Percentiles rank a stretch among this genome's conserved stretches.
phyloP scores from a whole-genome alignment of 257 asterid species.

The Avicennia marina region DNA sequence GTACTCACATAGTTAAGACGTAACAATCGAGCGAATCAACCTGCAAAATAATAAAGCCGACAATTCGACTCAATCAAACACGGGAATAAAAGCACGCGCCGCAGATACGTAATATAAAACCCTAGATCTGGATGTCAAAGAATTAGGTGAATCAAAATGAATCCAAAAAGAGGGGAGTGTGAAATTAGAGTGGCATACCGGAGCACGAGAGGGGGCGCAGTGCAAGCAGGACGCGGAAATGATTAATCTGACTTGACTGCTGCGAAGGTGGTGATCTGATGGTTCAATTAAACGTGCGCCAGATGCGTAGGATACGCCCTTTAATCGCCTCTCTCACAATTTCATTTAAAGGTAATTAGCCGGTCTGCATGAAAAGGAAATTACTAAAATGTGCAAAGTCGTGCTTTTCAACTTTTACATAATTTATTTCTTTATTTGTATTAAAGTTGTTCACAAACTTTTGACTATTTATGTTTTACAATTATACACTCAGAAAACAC shows the following conservation, averaged over 20 bases:
- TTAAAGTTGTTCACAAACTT: too few species aligned
- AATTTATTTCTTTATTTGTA: too few species aligned
- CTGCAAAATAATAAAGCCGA: slow-evolving; percentile 15
- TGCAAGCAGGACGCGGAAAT: not conserved
- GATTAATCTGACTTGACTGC: too few species aligned
- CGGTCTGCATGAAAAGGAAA: too few species aligned
- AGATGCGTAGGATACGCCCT: slow-evolving; percentile 9
- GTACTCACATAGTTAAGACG: slow-evolving; percentile 24
- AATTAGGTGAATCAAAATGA: not conserved
- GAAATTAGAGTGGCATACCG: slow-evolving; percentile 11
- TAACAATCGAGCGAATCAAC: slow-evolving; percentile 19
- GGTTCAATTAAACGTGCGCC: slow-evolving; percentile 8
- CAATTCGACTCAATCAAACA: slow-evolving; percentile 11
- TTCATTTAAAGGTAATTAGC: too few species aligned
- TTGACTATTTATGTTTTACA: too few species aligned
- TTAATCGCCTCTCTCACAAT: too few species aligned
- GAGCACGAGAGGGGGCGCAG: slow-evolving; percentile 17
- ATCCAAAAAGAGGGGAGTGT: not conserved
- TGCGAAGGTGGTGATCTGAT: slow-evolving; percentile 12
- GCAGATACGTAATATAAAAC: not conserved
- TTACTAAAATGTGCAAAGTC: too few species aligned
- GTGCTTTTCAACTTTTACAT: too few species aligned
- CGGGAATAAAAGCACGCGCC: not conserved
- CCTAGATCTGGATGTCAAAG: not conserved
- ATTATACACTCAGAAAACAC: too few species aligned